These are phyloP conservation scores for Coffea humblotiana DNA, from an alignment of 305 asterid genomes.

Conservation along the genomic window DNA sequence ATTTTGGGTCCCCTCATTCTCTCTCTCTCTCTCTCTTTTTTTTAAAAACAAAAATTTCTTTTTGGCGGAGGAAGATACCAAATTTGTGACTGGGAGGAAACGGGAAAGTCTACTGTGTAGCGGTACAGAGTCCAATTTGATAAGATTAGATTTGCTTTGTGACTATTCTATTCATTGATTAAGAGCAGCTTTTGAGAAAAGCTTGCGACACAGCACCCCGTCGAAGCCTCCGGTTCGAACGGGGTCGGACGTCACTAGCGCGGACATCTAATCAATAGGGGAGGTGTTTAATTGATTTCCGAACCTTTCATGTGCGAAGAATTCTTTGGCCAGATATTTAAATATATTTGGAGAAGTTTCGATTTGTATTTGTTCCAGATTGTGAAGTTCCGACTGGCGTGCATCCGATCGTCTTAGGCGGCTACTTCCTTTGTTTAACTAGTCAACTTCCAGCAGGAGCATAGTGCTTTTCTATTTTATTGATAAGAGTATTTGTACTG, in stretches of 20 bases:
- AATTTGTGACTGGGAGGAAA: too few relatives aligned
- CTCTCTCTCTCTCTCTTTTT: too few relatives aligned
- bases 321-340: neutral
- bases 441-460: neutral
- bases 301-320: conserved; percentile 6
- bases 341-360: conserved; percentile 6
- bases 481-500: too few relatives aligned
- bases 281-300: neutral
- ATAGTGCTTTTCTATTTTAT: too few relatives aligned
- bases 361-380: neutral
- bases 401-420: too few relatives aligned
- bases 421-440: too few relatives aligned
- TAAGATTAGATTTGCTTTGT: neutral
- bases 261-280: neutral
- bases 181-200: neutral
- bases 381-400: too few relatives aligned
- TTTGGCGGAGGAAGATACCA: too few relatives aligned
- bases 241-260: neutral
- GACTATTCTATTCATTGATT: neutral
- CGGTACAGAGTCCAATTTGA: neutral
- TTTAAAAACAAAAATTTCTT: too few relatives aligned
- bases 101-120: too few relatives aligned
- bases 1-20: too few relatives aligned
- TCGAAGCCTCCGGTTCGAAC: neutral
- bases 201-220: neutral